Evolutionary conservation across 371 early-diverging fungal species (phyloP).

Genomic region (Syncephalis fuscata): DNA sequence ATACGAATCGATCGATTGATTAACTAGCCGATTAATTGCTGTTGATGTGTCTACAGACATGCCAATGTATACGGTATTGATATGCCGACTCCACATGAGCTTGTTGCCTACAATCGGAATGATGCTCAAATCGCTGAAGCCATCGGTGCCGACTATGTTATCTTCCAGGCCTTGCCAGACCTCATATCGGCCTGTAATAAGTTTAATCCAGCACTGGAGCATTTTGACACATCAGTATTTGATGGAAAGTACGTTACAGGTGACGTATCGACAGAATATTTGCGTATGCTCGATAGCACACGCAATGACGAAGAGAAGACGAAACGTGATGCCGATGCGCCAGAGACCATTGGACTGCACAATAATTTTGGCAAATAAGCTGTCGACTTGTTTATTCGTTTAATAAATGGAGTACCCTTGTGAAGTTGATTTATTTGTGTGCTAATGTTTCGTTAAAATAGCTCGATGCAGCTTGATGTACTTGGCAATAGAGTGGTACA

Average conservation of each 20-base stretch:
- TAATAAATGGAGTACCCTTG: no score
- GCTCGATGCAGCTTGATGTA: no score
- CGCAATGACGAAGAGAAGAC: slow-evolving; percentile 28
- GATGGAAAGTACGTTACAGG: slow-evolving; percentile 83
- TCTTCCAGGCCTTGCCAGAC: slow-evolving; percentile 75
- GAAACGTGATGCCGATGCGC: slow-evolving; percentile 20
- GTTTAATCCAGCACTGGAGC: slow-evolving; percentile 59
- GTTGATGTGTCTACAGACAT: no score
- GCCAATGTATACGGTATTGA: slow-evolving; percentile 99
- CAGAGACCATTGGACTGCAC: slow-evolving; percentile 43
- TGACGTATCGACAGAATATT: slow-evolving; percentile 63
- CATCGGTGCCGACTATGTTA: slow-evolving; percentile 86
- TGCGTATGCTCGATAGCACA: slow-evolving; percentile 47
- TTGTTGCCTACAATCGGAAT: slow-evolving; percentile 66
- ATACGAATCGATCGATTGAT: no score
- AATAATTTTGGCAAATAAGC: slow-evolving; percentile 18
- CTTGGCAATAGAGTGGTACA: no score
- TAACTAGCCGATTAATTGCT: no score
- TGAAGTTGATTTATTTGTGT: background rate
- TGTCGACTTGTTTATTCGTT: no score
- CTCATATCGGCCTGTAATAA: slow-evolving; percentile 58
- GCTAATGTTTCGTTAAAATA: background rate
- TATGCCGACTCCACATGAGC: slow-evolving; percentile 88
- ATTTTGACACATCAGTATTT: slow-evolving; percentile 92
- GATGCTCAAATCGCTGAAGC: slow-evolving; percentile 69